Conservation (phyloP, 306 rosid species). For the Mimosa pudica region DNA sequence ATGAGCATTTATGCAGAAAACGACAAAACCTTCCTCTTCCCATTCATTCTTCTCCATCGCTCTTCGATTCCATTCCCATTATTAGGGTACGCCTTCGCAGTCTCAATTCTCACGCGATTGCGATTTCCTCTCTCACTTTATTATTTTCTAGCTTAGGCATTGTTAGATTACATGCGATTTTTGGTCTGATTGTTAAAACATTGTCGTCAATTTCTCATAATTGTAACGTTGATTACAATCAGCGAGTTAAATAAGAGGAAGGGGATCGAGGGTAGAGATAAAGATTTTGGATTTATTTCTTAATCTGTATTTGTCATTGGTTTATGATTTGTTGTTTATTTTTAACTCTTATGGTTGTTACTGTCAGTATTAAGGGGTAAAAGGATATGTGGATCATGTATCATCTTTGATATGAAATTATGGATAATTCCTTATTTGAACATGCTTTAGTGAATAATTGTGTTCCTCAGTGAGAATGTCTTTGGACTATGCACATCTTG, state of each 20-base stretch:
- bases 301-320: not conserved
- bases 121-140: not conserved
- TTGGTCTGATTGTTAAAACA: not conserved
- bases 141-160: not conserved
- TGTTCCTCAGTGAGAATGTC: not conserved
- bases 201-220: not conserved
- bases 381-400: not conserved
- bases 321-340: not conserved
- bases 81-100: not conserved
- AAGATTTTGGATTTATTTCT: not conserved
- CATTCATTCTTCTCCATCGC: not conserved
- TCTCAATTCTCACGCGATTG: not conserved
- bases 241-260: not conserved
- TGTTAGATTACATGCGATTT: not conserved
- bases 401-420: not conserved
- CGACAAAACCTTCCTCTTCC: slow-evolving; percentile 9
- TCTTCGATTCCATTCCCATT: not conserved
- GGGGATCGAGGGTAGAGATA: not conserved
- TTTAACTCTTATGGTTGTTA: not conserved
- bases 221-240: not conserved
- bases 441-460: not conserved
- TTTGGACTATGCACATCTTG: not conserved
- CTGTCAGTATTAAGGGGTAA: too few species aligned
- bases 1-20: slow-evolving; percentile 18
- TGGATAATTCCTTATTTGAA: not conserved